Evolutionary conservation across 106 monocot species (phyloP).

Genomic region (Dendrobium officinale): DNA sequence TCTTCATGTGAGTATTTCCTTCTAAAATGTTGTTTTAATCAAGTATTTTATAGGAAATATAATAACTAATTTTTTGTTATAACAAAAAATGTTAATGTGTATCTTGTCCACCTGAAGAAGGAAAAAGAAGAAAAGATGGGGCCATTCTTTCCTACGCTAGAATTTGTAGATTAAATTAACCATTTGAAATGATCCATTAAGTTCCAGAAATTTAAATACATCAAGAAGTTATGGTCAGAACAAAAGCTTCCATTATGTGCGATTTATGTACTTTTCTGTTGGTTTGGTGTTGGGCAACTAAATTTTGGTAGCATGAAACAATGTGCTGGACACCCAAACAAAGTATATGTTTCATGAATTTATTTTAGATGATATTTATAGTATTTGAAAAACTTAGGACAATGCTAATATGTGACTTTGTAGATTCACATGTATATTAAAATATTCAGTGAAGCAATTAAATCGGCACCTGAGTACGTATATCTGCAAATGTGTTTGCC

Average conservation of each 20-base stretch:
- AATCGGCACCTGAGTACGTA: not conserved
- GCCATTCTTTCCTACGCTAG: not conserved
- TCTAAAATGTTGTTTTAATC: not conserved
- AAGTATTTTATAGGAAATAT: not conserved
- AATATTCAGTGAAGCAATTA: not conserved
- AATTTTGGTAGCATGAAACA: not conserved
- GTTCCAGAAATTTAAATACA: not conserved
- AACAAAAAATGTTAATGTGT: not conserved
- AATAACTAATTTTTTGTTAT: not conserved
- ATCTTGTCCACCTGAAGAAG: not conserved
- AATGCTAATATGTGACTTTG: not conserved
- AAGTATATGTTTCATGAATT: not conserved
- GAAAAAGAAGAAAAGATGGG: not conserved
- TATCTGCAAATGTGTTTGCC: not conserved
- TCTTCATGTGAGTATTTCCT: constrained; percentile 64
- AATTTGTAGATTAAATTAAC: not conserved
- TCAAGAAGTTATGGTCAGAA: not conserved
- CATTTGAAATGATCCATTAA: not conserved
- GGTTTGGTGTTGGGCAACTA: not conserved
- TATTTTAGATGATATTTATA: not conserved
- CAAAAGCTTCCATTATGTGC: not conserved
- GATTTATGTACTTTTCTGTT: not conserved
- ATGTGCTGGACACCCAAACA: not conserved
- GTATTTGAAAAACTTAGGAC: not conserved
- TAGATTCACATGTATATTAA: not conserved